Percentiles rank a stretch among this genome's conserved stretches.
phyloP scores from a whole-genome alignment of 1,139 yeast genomes.

The Yamadazyma diospyri region DNA sequence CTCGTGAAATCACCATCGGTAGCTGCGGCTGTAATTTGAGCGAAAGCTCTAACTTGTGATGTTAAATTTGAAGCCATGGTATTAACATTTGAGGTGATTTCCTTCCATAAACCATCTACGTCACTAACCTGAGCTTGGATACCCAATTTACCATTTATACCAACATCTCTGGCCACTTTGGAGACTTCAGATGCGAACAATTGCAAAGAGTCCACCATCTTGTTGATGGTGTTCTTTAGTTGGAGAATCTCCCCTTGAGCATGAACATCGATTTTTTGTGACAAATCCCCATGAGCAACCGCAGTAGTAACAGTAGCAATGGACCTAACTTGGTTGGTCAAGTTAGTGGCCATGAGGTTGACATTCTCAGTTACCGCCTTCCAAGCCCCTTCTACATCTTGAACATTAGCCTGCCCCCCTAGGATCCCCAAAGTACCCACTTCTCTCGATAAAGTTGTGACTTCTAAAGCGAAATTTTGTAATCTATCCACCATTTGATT shows the following conservation, averaged over 20 bases:
- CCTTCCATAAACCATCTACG: conserved; percentile 90
- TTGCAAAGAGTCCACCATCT: conserved; percentile 89
- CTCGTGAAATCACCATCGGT: conserved; percentile 91
- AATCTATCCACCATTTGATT: conserved; percentile 86
- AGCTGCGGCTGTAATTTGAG: conserved; percentile 90
- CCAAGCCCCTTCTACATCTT: conserved; percentile 93
- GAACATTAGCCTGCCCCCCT: conserved; percentile 90
- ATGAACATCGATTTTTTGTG: conserved; percentile 83
- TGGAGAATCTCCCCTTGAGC: conserved; percentile 86
- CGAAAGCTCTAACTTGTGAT: conserved; percentile 89
- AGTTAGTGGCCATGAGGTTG: conserved; percentile 83
- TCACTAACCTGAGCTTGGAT: conserved; percentile 89
- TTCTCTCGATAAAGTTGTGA: conserved; percentile 80
- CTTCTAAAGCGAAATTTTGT: conserved; percentile 85
- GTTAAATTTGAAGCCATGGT: conserved; percentile 92
- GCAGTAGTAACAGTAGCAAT: conserved; percentile 92
- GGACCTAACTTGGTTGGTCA: conserved; percentile 85
- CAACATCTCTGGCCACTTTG: conserved; percentile 87
- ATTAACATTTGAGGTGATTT: conserved; percentile 87
- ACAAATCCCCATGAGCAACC: conserved; percentile 86
- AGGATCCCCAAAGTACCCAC: conserved; percentile 88
- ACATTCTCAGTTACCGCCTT: conserved; percentile 88
- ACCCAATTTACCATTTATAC: conserved; percentile 88
- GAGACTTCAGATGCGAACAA: conserved; percentile 87
- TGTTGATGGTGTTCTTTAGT: conserved; percentile 74